phyloP scores from a whole-genome alignment of 108 stramenopile genomes.

The Skeletonema tropicum region DNA sequence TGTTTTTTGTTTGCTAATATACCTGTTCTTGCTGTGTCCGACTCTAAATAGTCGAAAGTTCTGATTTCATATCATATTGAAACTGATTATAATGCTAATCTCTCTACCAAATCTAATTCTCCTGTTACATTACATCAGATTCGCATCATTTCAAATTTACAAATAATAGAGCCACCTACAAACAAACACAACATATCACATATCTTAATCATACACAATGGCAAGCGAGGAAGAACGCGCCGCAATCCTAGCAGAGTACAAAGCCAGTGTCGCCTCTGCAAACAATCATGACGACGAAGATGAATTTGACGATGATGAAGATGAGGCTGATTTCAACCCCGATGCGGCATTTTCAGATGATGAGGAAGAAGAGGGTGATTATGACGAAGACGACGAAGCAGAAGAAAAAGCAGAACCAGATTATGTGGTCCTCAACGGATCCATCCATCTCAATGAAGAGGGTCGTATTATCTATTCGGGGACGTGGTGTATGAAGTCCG shows the following conservation, averaged over 20 bases:
- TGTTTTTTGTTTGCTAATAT: too few relatives aligned
- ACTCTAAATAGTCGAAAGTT: too few relatives aligned
- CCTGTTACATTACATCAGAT: too few relatives aligned
- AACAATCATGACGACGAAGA: constrained; percentile 15
- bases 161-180: too few relatives aligned
- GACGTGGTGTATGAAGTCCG: constrained; percentile 45
- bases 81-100: too few relatives aligned
- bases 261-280: not conserved
- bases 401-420: not conserved
- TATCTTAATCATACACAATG: constrained; percentile 7
- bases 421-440: constrained; percentile 28
- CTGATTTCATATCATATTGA: too few relatives aligned
- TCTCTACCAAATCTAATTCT: too few relatives aligned
- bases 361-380: constrained; percentile 14
- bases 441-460: constrained; percentile 35
- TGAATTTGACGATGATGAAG: constrained; percentile 42
- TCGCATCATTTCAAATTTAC: too few relatives aligned
- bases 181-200: too few relatives aligned
- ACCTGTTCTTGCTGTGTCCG: too few relatives aligned
- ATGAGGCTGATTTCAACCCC: constrained; percentile 22
- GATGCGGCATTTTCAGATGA: not conserved
- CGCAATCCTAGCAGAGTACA: constrained; percentile 30
- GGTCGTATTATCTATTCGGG: constrained; percentile 45
- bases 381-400: constrained; percentile 7
- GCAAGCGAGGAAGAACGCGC: constrained; percentile 40